Evolutionary conservation across 202 grass and related monocot genomes (phyloP), one percentile per base, ranked within the genome.

Genomic region (Dendrocalamus latiflorus): DNA sequence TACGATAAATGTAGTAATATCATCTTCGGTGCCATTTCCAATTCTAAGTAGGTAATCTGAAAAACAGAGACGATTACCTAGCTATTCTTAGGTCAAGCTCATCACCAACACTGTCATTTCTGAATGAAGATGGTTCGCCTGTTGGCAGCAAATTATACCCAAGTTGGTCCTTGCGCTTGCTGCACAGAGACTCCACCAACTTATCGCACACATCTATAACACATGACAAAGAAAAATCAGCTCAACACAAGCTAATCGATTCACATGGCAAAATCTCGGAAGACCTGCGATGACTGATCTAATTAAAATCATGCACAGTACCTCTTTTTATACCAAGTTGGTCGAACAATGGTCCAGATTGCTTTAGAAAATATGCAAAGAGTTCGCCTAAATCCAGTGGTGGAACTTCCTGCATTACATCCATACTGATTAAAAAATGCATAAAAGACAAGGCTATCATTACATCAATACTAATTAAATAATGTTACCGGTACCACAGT

Each of bases 321-420:
- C 96, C 96, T 92, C 88, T 88, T 87, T 83, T 93, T 78, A 96
- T 91, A 68, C 96, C 93, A 84, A 96, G 80, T 86, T 96, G 96
- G 76, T 99, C 91, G 48, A 99, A 91, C 20, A 99, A 82, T 81
- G 96, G 93, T 44, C 63, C 93, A 70, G 91, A 99, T 91, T 99
- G 96, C 78, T 99, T 99, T 61, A 96, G 81, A 83, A 99, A 75
- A 87, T 91, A 90, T 57, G 96, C 96, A 77, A 96, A 87, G 80
- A 96, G 93, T 83, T 99, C 93, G 18, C 84, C 88, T 72, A 99
- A 74, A 90, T 94, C 91, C 81, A 99, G 89, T 11, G 89, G 93
- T 62, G 85, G 91, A 89, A 99, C 83, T 57, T 94, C 91, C 93
- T 96, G 85, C 70, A 82, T 66, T 83, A 50, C 24, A 82, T 28